Base-by-base conservation (phyloP, 108 stramenopile species). In the Skeletonema costatum region DNA sequence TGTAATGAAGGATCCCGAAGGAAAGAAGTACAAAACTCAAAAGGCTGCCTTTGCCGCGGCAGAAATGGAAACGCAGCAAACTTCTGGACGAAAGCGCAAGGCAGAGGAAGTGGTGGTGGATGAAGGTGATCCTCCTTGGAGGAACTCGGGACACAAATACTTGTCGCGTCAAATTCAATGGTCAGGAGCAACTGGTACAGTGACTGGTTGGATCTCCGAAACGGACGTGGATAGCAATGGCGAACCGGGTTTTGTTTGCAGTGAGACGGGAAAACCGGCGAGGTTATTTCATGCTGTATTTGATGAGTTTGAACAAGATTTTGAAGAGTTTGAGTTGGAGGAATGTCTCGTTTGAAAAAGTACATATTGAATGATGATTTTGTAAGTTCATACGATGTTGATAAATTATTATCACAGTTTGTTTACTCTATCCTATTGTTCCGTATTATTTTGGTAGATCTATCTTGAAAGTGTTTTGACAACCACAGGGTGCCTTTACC, bases 121-220 rank as follows among this genome's bases (percentile, higher is more conserved):
- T 66, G 84, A 80, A 59, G 90, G 90, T 14, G 94, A 95, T 88
- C 94, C 94, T 13, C 94, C 94, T 42, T 95, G 91, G 92, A 81
- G 94, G 35, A 84, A 69, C 3, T 42, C 68, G 2, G 90, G 86
- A 10, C 91, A 92, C 62, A 76, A 84, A 58, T 89, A 80, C 58
- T 62, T 95, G 46, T 86, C 85, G 21, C 73, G 86, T 2, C 76
- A 68, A 29, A 71, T 94, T 21, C 56, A 66, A n/a, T 88, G 78
- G 74, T 76, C 68, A 39, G 51, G 21, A 38, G 70, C 59, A 14
- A 68, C 83, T 63, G 94, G 94, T 3, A 87, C 76, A 2, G 85
- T 90, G 13, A 62, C 76, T 59, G 92, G 92, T 19, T 95, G 87
- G 86, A 95, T 95, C 36, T 76, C 89, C 64, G 90, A 83, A 12